Percentiles rank a stretch among this genome's conserved stretches.
These are phyloP conservation scores for Geranium rotundifolium DNA, from an alignment of 345 rosid species.

Conservation along the genomic window DNA sequence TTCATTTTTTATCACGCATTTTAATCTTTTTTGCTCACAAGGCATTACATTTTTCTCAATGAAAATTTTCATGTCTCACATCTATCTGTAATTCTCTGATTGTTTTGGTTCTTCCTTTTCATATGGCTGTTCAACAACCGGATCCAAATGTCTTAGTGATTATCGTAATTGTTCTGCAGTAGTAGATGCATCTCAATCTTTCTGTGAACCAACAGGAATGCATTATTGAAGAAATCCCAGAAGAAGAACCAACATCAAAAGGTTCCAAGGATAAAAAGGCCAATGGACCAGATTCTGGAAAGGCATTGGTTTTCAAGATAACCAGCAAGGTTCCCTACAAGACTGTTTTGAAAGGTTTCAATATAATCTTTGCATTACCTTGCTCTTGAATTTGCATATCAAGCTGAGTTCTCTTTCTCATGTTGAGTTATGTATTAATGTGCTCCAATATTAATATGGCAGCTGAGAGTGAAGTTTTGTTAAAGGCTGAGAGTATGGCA, in stretches of 20 bases:
- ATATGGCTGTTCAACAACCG: background rate
- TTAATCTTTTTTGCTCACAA: no score
- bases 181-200: slow-evolving; percentile 2
- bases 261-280: slow-evolving; percentile 83
- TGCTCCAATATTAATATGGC: slow-evolving; percentile 18
- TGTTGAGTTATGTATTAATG: slow-evolving; percentile 2
- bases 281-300: slow-evolving; percentile 64
- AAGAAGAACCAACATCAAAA: slow-evolving; percentile 62
- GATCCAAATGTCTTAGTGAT: background rate
- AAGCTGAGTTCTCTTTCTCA: background rate
- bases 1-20: background rate
- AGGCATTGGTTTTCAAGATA: slow-evolving; percentile 62
- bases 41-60: no score
- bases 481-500: slow-evolving; percentile 79
- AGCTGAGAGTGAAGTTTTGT: slow-evolving; percentile 79
- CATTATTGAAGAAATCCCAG: slow-evolving; percentile 62
- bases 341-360: slow-evolving; percentile 79
- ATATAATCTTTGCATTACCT: slow-evolving; percentile 6
- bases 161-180: background rate
- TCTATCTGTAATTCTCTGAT: no score
- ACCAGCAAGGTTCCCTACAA: slow-evolving; percentile 85
- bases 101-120: background rate
- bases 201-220: slow-evolving; percentile 53
- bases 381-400: slow-evolving; percentile 6
- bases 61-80: no score